Evolutionary conservation across 179 eudicot species (phyloP).

Genomic region (Camellia oleifera): DNA sequence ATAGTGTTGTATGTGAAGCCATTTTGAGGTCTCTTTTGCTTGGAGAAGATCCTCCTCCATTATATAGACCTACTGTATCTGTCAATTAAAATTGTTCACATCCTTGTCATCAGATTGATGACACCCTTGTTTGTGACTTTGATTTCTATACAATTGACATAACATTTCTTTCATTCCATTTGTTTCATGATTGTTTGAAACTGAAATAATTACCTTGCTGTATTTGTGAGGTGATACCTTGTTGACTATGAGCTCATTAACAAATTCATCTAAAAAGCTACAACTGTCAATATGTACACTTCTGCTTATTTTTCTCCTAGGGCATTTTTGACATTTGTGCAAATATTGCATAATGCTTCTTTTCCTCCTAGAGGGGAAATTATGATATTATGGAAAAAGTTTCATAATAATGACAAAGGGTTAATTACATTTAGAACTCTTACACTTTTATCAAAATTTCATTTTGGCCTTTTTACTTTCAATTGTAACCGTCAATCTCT

Average conservation of each 20-base stretch:
- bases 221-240: neutral
- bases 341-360: neutral
- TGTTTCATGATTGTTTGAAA: neutral
- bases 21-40: slow-evolving; percentile 39
- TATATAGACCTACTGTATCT: slow-evolving; percentile 18
- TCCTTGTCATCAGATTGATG: slow-evolving; percentile 8
- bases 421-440: too few relatives aligned
- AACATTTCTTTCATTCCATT: neutral
- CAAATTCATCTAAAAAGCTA: too few relatives aligned
- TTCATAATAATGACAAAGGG: too few relatives aligned
- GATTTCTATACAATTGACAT: neutral
- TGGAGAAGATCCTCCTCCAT: slow-evolving; percentile 26
- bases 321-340: too few relatives aligned
- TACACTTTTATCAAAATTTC: too few relatives aligned
- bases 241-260: too few relatives aligned
- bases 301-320: too few relatives aligned
- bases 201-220: neutral
- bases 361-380: too few relatives aligned
- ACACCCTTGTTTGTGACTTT: neutral
- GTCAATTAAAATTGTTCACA: neutral
- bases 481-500: too few relatives aligned
- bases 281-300: too few relatives aligned
- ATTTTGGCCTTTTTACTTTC: too few relatives aligned
- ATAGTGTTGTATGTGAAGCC: slow-evolving; percentile 32
- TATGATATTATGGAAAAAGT: too few relatives aligned